Evolutionary conservation across 2,329 filamentous ascomycete species (phyloP).

Genomic region (Sarocladium oryzae): DNA sequence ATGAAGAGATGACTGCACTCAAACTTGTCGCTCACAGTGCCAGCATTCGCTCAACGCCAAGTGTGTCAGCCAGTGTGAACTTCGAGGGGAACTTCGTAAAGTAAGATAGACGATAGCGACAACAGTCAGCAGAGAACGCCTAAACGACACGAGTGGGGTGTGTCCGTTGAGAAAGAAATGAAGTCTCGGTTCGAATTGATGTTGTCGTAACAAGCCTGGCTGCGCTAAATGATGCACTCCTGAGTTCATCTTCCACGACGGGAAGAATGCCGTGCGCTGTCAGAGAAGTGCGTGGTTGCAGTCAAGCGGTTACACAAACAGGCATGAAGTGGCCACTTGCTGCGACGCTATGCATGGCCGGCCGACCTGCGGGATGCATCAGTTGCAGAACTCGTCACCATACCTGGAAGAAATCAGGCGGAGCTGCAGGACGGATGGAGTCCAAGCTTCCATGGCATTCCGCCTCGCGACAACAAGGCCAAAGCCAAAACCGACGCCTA

Average conservation of each 20-base stretch:
- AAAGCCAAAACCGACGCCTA: no score
- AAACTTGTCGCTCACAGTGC: background rate
- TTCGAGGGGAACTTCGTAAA: background rate
- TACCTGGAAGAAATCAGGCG: background rate
- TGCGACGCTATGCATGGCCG: slow-evolving; percentile 2
- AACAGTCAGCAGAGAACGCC: background rate
- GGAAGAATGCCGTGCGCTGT: background rate
- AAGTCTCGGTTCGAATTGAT: background rate
- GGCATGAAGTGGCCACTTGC: background rate
- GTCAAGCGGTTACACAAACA: background rate
- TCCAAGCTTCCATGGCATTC: background rate
- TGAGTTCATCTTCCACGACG: background rate
- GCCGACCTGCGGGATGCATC: background rate
- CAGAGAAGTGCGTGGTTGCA: background rate
- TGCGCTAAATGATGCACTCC: background rate
- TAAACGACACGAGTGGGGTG: slow-evolving; percentile 1
- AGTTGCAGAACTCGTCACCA: background rate
- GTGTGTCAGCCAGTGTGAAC: background rate
- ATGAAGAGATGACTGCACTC: no score
- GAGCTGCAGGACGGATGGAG: background rate
- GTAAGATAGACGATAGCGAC: background rate
- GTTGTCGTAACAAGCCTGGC: background rate
- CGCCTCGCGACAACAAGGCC: background rate
- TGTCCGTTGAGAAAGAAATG: background rate
- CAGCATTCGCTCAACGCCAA: background rate